phyloP scores from a whole-genome alignment of 352 stramenopile genomes.

The Elongisporangium prolatum region DNA sequence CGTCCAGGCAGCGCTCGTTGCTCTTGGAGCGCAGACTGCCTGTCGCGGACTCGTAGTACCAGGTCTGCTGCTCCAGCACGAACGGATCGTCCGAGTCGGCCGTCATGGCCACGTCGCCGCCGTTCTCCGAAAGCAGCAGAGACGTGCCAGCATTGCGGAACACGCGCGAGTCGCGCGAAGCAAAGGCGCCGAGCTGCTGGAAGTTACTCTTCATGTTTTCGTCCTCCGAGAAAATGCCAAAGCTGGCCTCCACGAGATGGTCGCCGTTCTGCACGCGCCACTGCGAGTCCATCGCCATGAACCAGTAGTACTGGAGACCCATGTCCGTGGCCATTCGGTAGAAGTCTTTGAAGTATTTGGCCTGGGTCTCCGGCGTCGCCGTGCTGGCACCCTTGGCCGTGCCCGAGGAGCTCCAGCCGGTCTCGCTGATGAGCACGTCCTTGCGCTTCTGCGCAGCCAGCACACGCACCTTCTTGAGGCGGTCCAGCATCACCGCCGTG shows the following conservation, averaged over 20 bases:
- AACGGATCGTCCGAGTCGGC: constrained; percentile 37
- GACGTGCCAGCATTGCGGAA: constrained; percentile 27
- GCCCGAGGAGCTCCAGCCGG: constrained; percentile 55
- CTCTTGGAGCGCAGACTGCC: constrained; percentile 58
- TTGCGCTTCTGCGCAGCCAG: constrained; percentile 44
- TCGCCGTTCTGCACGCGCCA: constrained; percentile 45
- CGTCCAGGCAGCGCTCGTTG: constrained; percentile 61
- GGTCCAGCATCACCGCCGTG: constrained; percentile 41
- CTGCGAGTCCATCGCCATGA: constrained; percentile 56
- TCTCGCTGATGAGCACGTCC: constrained; percentile 58
- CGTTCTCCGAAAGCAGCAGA: constrained; percentile 30
- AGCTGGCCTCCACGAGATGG: constrained; percentile 56
- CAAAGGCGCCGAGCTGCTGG: constrained; percentile 24
- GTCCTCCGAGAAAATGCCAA: constrained; percentile 52
- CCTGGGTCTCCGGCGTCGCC: constrained; percentile 43
- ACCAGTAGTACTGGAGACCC: constrained; percentile 72
- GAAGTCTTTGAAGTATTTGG: constrained; percentile 69
- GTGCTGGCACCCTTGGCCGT: constrained; percentile 18
- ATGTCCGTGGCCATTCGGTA: constrained; percentile 44
- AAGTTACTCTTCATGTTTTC: constrained; percentile 59
- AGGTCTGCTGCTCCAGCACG: constrained; percentile 49
- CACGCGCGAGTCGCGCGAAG: constrained; percentile 17
- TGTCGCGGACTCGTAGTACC: constrained; percentile 53
- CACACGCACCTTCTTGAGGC: constrained; percentile 39
- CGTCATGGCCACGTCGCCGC: constrained; percentile 33